Percentiles rank a stretch among this genome's conserved stretches.
Evolutionary conservation across 768 basidiomycete genomes (phyloP).

Genomic region (Mycena latifolia): DNA sequence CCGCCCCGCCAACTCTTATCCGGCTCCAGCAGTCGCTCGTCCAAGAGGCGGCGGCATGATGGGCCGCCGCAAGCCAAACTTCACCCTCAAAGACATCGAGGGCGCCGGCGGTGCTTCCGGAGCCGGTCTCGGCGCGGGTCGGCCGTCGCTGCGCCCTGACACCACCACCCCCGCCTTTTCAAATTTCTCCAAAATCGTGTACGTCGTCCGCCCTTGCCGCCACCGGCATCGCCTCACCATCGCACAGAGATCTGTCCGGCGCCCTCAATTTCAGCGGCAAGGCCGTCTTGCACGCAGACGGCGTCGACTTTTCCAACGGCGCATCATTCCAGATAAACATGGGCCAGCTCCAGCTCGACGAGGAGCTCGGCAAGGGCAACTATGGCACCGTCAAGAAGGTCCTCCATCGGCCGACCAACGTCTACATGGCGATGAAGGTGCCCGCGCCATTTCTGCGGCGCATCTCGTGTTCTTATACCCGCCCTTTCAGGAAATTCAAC

Average conservation of each 20-base stretch:
- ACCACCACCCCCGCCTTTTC: constrained; percentile 76
- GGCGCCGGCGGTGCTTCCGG: constrained; percentile 67
- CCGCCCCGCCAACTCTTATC: constrained; percentile 50
- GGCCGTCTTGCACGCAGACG: constrained; percentile 90
- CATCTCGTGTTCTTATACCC: constrained; percentile 21
- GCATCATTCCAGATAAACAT: constrained; percentile 94
- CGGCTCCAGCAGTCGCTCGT: constrained; percentile 42
- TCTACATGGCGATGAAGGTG: constrained; percentile 99
- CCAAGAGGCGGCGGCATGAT: constrained; percentile 50
- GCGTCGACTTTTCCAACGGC: constrained; percentile 89
- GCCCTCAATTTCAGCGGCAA: constrained; percentile 94
- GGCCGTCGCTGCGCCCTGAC: constrained; percentile 63
- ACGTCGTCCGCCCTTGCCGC: constrained; percentile 48
- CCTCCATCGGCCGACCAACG: constrained; percentile 92
- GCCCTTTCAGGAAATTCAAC: constrained; percentile 87
- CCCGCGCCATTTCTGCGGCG: constrained; percentile 36
- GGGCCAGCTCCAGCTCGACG: constrained; percentile 90
- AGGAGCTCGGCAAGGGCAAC: constrained; percentile 96
- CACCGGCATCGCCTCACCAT: constrained; percentile 23
- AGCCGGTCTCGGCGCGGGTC: constrained; percentile 79
- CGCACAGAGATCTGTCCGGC: constrained; percentile 91
- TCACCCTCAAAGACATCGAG: constrained; percentile 76
- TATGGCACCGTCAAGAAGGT: constrained; percentile 99
- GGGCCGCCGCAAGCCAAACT: constrained; percentile 64
- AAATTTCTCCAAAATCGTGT: constrained; percentile 96